Base-by-base conservation (phyloP, 441 rosid genomes). In the Dalechampia spathulata region DNA sequence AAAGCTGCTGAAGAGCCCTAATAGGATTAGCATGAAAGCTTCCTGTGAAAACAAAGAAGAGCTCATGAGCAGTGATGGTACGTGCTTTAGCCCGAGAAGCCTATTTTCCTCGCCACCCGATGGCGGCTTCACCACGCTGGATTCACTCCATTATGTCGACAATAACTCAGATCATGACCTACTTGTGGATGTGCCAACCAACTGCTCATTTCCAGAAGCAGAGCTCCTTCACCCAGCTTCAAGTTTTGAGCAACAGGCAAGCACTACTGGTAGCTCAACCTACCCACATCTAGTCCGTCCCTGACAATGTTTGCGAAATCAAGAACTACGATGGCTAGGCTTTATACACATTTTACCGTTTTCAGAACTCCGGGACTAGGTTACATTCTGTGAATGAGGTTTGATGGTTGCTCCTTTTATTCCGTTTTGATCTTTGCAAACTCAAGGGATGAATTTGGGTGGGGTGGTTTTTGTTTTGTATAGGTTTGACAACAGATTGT, bases 191-290 rank as follows among this genome's bases (percentile, higher is more conserved):
- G 81, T 89, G 70, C 97, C 99, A 26, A 80, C 83, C 61, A 82
- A 83, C 14, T 71, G 83, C 58, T 89, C 84, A 20, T 93, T 89
- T 65, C 83, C 93, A 47, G 89, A 85, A 74, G 97, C 97, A 48
- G 99, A 93, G 74, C 90, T 93, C 59, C 92, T 93, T 66, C 74
- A 66, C 57, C 90, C 89, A 17, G 32, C 67, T 65, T 19, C 58
- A 56, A 66, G 67, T 66, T 68, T 38, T 60, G 78, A 78, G 58
- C 78, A 66, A 49, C 87, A 81, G 57, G 82, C 85, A 47, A 79
- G 85, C 67, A 62, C 76, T 64, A 70, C 80, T 60, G 72, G 86
- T 66, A 82, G 81, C 69, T 78, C 83, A 12, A 65, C 49, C 47
- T 63, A 74, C 71, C 74, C 78, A 10, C 74, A 49, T 57, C 70